Base-by-base conservation (phyloP, 768 basidiomycete species). In the Pholiota conissans region DNA sequence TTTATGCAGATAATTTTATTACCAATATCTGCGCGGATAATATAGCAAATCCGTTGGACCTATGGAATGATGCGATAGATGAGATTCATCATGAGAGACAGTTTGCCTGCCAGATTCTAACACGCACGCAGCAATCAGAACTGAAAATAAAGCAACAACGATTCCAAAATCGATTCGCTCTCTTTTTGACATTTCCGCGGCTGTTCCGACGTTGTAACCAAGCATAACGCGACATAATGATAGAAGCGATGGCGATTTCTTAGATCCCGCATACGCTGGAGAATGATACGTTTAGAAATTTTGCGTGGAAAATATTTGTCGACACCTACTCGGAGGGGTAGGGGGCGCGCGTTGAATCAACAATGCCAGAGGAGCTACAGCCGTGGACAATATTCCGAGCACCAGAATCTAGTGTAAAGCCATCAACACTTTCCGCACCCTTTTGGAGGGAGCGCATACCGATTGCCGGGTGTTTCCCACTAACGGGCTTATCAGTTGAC, bases 111-210 rank as follows among this genome's bases (percentile, higher is more conserved):
- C 11, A 16, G 60, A n/a, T 47, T 39, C 11, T 35, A 14, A 49
- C 37, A 76, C 85, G 63, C 56, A 89, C 84, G 83, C 82, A 11
- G 81, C 86, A 26, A 86, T 84, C 6, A 91, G 71, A 4, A 82
- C 71, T 0, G 88, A 87, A 65, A 94, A 94, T 14, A 86, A 68
- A 13, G 80, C 34, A 0, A 74, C 66, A 4, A 91, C 57, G 37
- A 92, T 82, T 9, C 65, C 69, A 59, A 93, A 92, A 63, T 95
- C 92, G 9, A 87, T 29, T 32, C 90, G 81, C 74, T 93, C 87
- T 14, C 80, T 81, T 0, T 61, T 49, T 3, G 83, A 74, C 89
- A 94, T 93, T 53, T 76, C 72, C 1, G 79, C 75, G 13, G 82
- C 81, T 16, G 70, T 65, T 5, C 74, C 52, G 8, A 73, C 72